Percentiles rank a stretch among this genome's conserved stretches.
phyloP scores from a whole-genome alignment of 2,329 filamentous ascomycete species.

The Fusarium chuoi region DNA sequence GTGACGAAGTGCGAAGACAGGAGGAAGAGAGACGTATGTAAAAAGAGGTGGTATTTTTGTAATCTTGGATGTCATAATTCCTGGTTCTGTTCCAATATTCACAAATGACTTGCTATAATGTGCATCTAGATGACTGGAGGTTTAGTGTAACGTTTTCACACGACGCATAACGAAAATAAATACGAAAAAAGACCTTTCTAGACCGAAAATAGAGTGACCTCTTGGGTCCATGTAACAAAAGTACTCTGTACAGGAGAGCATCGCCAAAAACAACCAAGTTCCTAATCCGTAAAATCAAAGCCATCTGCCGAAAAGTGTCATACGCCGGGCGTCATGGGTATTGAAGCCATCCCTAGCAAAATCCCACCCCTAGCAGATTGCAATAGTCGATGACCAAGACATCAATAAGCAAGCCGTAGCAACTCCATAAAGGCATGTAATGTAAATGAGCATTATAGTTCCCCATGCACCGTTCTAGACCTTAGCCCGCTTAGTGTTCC shows the following conservation, averaged over 20 bases:
- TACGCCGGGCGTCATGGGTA: conserved; percentile 41
- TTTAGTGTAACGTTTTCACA: conserved; percentile 38
- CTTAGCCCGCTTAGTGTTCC: conserved; percentile 34
- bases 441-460: conserved; percentile 8
- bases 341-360: conserved; percentile 32
- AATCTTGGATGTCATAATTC: not conserved
- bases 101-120: conserved; percentile 24
- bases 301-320: conserved; percentile 25
- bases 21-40: conserved; percentile 50
- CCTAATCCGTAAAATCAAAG: conserved; percentile 16
- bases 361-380: conserved; percentile 21
- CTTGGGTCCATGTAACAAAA: not conserved
- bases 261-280: conserved; percentile 1
- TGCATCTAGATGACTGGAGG: conserved; percentile 9
- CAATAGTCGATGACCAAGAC: not conserved
- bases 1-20: conserved; percentile 62
- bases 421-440: conserved; percentile 28
- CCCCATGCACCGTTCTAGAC: conserved; percentile 20
- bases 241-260: not conserved
- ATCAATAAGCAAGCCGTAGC: conserved; percentile 1
- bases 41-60: conserved; percentile 3
- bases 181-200: conserved; percentile 36
- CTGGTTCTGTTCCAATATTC: conserved; percentile 2
- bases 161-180: conserved; percentile 40
- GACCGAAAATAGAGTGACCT: conserved; percentile 1